phyloP scores from a whole-genome alignment of 73 alveolate species.

The Tetrahymena elliotti region DNA sequence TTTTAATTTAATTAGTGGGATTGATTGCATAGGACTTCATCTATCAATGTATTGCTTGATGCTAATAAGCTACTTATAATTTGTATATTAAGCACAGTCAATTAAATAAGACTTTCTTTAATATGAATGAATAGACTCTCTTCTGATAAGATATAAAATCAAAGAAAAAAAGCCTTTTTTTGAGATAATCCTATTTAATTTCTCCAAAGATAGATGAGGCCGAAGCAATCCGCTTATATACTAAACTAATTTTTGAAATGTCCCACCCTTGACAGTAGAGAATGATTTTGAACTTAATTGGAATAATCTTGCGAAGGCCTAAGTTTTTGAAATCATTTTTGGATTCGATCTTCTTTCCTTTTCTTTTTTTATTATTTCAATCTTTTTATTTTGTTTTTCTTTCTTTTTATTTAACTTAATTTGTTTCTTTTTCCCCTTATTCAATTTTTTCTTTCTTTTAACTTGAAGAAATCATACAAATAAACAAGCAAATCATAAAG shows the following conservation, averaged over 20 bases:
- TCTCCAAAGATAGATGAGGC: not conserved
- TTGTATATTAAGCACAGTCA: not conserved
- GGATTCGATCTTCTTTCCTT: not conserved
- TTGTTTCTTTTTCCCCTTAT: not conserved
- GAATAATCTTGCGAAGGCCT: not conserved
- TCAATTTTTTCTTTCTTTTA: not conserved
- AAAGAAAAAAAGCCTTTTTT: not conserved
- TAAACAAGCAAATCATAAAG: not conserved
- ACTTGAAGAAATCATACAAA: not conserved
- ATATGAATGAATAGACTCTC: not conserved
- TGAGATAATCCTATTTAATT: not conserved
- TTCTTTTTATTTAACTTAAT: not conserved
- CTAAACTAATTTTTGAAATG: not conserved
- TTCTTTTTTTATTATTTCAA: not conserved
- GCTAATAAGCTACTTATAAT: not conserved
- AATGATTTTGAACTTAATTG: not conserved
- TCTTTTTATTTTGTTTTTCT: not conserved
- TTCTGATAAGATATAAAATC: not conserved
- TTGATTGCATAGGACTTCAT: not conserved
- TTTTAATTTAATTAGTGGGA: not conserved
- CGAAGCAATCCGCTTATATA: not conserved
- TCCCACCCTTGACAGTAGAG: not conserved
- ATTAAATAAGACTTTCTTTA: not conserved
- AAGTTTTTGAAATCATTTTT: not conserved
- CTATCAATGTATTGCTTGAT: not conserved